Conservation (phyloP, 352 stramenopile species). For the Peronospora destructor region DNA sequence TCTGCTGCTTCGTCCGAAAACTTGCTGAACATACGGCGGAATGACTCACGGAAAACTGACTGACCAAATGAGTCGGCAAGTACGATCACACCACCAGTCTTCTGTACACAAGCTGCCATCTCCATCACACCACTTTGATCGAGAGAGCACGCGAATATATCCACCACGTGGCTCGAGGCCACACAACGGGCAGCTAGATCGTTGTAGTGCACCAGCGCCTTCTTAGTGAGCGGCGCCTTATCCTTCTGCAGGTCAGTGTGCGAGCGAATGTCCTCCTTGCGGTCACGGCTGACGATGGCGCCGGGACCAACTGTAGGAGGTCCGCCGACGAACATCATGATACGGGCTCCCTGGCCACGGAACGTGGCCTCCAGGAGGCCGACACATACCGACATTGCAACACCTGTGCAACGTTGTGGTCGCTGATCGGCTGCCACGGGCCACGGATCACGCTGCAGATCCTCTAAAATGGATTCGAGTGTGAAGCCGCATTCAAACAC, state of each 20-base stretch:
- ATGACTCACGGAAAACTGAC: conserved; percentile 98
- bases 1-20: conserved; percentile 92
- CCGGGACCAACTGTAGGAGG: conserved; percentile 95
- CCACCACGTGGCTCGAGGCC: conserved; percentile 92
- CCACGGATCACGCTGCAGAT: conserved; percentile 97
- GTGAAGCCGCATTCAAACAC: conserved; percentile 96
- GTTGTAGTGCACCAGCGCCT: conserved; percentile 94
- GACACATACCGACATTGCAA: conserved; percentile 94
- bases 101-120: conserved; percentile 96
- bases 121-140: conserved; percentile 97
- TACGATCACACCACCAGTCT: conserved; percentile 98
- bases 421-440: conserved; percentile 94
- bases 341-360: conserved; percentile 90
- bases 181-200: conserved; percentile 90
- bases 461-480: conserved; percentile 96
- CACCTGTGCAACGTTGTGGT: conserved; percentile 93
- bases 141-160: conserved; percentile 98
- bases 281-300: conserved; percentile 91
- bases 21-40: conserved; percentile 96
- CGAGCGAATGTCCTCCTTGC: conserved; percentile 96
- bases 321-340: conserved; percentile 98
- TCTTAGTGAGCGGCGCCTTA: conserved; percentile 91
- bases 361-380: conserved; percentile 94
- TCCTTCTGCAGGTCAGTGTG: conserved; percentile 94
- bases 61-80: conserved; percentile 97